Evolutionary conservation across 1,284 basidiomycete genomes (phyloP).

Genomic region (Naganishia liquefaciens): DNA sequence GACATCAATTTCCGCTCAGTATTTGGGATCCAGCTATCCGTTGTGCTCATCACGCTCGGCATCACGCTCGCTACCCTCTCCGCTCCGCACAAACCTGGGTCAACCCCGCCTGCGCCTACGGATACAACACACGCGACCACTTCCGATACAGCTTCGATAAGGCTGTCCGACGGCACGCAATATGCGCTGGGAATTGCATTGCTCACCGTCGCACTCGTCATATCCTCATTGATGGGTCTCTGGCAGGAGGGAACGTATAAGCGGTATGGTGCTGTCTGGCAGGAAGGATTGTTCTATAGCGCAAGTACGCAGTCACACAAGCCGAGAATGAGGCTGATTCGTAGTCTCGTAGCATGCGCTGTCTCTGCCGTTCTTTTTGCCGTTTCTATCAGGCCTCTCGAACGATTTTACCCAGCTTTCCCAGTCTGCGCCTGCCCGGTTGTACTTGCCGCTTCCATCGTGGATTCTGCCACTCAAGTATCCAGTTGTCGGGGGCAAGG

Average conservation of each 20-base stretch:
- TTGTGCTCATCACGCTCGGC: conserved; percentile 75
- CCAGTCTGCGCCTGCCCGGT: conserved; percentile 38
- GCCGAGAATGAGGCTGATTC: conserved; percentile 37
- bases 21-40: conserved; percentile 57
- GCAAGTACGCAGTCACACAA: conserved; percentile 55
- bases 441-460: conserved; percentile 39
- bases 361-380: conserved; percentile 70
- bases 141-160: conserved; percentile 24
- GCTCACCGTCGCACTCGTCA: conserved; percentile 71
- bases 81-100: conserved; percentile 55
- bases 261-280: conserved; percentile 73
- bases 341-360: conserved; percentile 29
- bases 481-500: conserved; percentile 23
- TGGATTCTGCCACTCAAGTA: conserved; percentile 36
- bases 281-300: conserved; percentile 84
- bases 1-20: conserved; percentile 16
- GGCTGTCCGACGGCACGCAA: conserved; percentile 45
- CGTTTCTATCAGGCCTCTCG: conserved; percentile 63
- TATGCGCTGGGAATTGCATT: conserved; percentile 74
- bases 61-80: conserved; percentile 82
- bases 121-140: neutral
- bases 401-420: conserved; percentile 49
- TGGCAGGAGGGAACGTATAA: conserved; percentile 80
- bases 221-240: conserved; percentile 80
- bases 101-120: conserved; percentile 27